phyloP scores from a whole-genome alignment of 441 rosid genomes.

The Eruca vesicaria region DNA sequence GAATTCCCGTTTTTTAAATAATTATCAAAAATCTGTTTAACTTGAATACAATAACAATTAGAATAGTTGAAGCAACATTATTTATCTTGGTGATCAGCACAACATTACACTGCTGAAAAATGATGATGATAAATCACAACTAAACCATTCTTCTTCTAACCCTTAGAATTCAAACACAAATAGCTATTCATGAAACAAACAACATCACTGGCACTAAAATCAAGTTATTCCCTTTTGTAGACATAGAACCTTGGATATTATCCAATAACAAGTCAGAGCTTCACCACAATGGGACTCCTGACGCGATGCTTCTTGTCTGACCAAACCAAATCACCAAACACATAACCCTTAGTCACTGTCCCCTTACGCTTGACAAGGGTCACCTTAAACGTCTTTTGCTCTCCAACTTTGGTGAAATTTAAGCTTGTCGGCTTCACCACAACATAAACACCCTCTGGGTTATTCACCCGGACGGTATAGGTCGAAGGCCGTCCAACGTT shows the following conservation, averaged over 20 bases:
- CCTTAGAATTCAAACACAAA: not conserved
- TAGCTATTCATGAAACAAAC: not conserved
- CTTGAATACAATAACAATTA: not conserved
- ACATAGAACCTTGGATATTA: not conserved
- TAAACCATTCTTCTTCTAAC: slow-evolving; percentile 10
- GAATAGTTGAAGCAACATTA: not conserved
- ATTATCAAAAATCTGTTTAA: too few relatives aligned
- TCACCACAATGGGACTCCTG: slow-evolving; percentile 53
- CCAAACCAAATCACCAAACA: slow-evolving; percentile 72
- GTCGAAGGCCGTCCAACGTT: slow-evolving; percentile 55
- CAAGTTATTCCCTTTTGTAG: not conserved
- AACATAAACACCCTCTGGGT: slow-evolving; percentile 42
- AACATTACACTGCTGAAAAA: slow-evolving; percentile 1
- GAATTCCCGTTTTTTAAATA: too few relatives aligned
- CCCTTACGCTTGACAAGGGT: slow-evolving; percentile 32
- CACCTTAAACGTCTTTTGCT: slow-evolving; percentile 51
- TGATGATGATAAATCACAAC: not conserved
- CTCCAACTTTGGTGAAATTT: slow-evolving; percentile 44
- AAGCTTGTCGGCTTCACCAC: slow-evolving; percentile 46
- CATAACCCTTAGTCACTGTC: slow-evolving; percentile 37
- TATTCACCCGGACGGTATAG: slow-evolving; percentile 32
- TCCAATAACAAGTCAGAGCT: slow-evolving; percentile 16
- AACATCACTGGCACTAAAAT: not conserved
- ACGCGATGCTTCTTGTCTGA: slow-evolving; percentile 46
- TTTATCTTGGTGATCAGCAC: slow-evolving; percentile 9